Conservation (phyloP, 2,329 filamentous ascomycete species). For the Sporothrix humicola region DNA sequence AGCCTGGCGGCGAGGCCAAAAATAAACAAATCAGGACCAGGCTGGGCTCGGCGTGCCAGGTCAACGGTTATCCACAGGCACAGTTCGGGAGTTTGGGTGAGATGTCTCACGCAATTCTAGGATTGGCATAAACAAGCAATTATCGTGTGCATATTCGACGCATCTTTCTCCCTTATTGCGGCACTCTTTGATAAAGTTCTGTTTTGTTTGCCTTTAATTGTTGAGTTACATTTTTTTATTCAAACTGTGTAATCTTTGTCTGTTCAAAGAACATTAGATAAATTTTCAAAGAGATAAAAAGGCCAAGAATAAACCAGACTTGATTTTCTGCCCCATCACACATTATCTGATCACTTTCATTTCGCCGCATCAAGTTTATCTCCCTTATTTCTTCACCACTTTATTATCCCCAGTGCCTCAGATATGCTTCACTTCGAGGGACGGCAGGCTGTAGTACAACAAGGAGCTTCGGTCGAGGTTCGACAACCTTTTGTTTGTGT, state of each 20-base stretch:
- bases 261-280: no score
- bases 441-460: neutral
- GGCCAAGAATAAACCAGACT: no score
- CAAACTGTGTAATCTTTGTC: no score
- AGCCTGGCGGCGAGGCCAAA: slow-evolving; percentile 3
- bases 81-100: slow-evolving; percentile 2
- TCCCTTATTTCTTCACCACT: neutral
- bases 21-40: slow-evolving; percentile 26
- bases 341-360: no score
- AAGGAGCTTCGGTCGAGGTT: neutral
- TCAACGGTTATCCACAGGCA: neutral
- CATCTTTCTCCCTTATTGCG: no score
- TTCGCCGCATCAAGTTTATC: no score
- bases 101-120: slow-evolving; percentile 1
- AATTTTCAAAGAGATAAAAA: no score
- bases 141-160: neutral
- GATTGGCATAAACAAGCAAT: slow-evolving; percentile 10
- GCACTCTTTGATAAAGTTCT: no score
- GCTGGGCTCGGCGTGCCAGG: slow-evolving; percentile 16
- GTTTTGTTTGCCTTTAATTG: no score
- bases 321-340: no score
- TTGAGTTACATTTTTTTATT: no score
- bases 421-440: neutral
- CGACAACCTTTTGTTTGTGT: neutral
- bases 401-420: neutral